Base-by-base conservation (phyloP, 768 basidiomycete species). In the Gloeostereum incarnatum region DNA sequence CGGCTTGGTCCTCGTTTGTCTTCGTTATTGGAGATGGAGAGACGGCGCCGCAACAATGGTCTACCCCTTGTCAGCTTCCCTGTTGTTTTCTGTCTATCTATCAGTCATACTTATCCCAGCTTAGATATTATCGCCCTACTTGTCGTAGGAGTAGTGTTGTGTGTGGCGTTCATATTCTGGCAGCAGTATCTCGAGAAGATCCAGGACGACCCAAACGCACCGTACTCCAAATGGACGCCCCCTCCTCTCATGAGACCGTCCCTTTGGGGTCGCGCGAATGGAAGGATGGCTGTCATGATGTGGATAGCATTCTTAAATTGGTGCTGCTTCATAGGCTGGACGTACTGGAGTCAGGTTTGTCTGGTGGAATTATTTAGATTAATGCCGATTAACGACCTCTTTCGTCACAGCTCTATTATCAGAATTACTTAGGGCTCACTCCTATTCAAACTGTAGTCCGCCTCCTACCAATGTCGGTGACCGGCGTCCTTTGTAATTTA, bases 1-100 rank as follows among this genome's bases (percentile, higher is more conserved):
- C 14, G 26, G 26, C 9, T 29, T 29, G 14, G 32, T 33, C 18
- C 17, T 33, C 9, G 18, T n/a, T 91, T 44, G 66, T 81, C 6
- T 90, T 88, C 47, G 77, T 79, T 0, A 68, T 92, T 3, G 75
- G 78, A 34, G 73, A 84, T 45, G 84, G 76, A 5, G 66, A 66
- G n/a, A 58, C 66, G 11, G 80, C 75, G 3, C 63, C 69, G 0
- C 33, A 73, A 4, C 71, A 74, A 7, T 89, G 83, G 83, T 58
- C 53, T 7, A 79, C 79, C 3, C 48, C 50, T 18, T 55, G 56
- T 57, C 29, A n/a, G 54, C 17, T 23, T 44, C 26, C 31, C 39
- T 26, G 38, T 37, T 29, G 27, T 39, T 3, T 33, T 7, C 38
- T 20, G 22, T 27, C 36, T 39, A 30, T 19, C 26, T 21, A 6